Conservation (phyloP, 176 grass and related monocot genomes). For the Triticum urartu region DNA sequence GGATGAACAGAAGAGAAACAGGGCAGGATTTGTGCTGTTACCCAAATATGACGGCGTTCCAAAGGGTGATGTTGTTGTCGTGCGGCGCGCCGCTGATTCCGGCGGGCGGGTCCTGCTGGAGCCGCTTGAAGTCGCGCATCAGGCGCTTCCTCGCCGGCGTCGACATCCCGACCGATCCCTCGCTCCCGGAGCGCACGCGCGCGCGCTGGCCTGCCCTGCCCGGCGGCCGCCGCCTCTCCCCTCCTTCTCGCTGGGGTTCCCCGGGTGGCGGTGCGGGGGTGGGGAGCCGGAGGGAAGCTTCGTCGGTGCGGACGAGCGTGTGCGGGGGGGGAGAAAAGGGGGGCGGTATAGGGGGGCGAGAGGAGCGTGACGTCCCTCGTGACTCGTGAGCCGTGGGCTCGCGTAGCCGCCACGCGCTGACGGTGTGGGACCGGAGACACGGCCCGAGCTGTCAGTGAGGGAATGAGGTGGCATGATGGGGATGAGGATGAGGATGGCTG, state of each 20-base stretch:
- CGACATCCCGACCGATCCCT: constrained; percentile 52
- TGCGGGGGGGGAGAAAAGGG: neutral
- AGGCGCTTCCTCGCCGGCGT: constrained; percentile 94
- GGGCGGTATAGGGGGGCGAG: neutral
- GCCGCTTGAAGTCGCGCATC: constrained; percentile 91
- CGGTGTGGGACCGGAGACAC: neutral
- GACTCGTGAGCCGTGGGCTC: neutral
- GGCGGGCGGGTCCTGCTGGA: constrained; percentile 92
- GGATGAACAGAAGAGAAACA: too few relatives aligned
- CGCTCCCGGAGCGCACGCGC: neutral
- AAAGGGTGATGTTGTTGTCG: constrained; percentile 94
- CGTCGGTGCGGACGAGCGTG: constrained; percentile 21
- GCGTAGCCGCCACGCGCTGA: constrained; percentile 13
- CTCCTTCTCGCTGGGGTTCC: neutral
- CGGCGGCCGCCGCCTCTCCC: neutral
- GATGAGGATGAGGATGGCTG: neutral
- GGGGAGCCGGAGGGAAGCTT: constrained; percentile 27
- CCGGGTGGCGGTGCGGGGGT: neutral
- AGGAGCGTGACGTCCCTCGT: neutral
- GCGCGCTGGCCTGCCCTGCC: neutral
- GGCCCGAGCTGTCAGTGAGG: neutral
- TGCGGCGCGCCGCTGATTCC: constrained; percentile 95
- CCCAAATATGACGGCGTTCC: constrained; percentile 97
- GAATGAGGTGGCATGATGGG: neutral
- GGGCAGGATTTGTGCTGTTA: neutral